Evolutionary conservation across 257 asterid genomes (phyloP), one percentile per base, ranked within the genome.

Genomic region (Linderniella brevidens): DNA sequence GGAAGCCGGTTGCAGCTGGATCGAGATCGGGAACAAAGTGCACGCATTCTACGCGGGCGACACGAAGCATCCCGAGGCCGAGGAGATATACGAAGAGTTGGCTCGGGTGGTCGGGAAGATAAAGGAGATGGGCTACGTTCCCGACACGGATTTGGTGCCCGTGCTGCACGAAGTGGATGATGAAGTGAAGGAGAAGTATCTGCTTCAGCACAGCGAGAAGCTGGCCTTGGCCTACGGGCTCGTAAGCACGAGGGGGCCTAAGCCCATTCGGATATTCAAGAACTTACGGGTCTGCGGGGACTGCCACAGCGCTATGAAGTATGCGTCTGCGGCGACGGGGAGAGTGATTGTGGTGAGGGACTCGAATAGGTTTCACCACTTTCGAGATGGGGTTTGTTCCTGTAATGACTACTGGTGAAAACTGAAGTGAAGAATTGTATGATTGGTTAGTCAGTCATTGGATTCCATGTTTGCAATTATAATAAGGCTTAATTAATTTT

Each of bases 1-100:
- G 70, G 95, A 88, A 68, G 92, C 94, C 0, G 95, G 98, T 0
- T 84, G 81, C 59, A 88, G 98, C 71, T 88, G 98, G 98, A 71
- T 88, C 10, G 98, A 88, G 66, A 52, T 69, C n/a, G 92, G 55
- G 12, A 72, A 68, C 38, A 67, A 36, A n/a, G 85, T 88, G 32
- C 92, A 88, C 62, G 80, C 69, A 66, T 88, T 88, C 58, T 76
- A 80, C 17, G 98, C 78, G 0, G 98, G 92, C 32, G 95, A 88
- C 45, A 65, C 87, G 0, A 75, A 68, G 20, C 98, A 88, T 65
- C 82, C 95, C 0, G 60, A 54, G 58, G 86, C 95, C 1, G 57
- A 17, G 62, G 73, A 72, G 54, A 88, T 88, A 14, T 80, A 84
- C 17, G 62, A 66, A 51, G 77, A 80, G 46, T 55, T 88, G 13